A percentile compares a stretch with the other conserved stretches of the same genome.
Conservation (phyloP, 192 early-diverging fungal genomes). For the Helicostylum pulchrum region DNA sequence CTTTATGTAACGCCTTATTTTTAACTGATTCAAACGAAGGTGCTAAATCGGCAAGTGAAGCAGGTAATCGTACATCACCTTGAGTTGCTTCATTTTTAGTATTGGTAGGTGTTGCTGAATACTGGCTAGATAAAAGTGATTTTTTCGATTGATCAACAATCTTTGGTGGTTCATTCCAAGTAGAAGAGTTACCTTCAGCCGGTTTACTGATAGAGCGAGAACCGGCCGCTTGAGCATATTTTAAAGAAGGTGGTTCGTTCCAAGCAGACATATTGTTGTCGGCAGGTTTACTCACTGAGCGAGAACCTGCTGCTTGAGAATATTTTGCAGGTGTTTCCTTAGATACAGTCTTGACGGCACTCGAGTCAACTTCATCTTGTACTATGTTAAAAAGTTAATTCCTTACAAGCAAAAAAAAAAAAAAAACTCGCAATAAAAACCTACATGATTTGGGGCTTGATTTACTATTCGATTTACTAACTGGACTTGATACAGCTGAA, state of each 20-base stretch:
- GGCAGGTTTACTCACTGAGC: background rate
- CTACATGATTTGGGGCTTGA: no score
- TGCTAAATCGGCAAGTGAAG: slow-evolving; percentile 51
- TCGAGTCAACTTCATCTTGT: background rate
- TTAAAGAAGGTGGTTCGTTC: slow-evolving; percentile 2
- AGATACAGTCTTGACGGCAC: background rate
- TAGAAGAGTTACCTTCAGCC: background rate
- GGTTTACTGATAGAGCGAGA: slow-evolving; percentile 5
- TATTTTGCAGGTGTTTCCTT: no score
- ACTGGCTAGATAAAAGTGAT: background rate
- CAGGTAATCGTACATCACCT: slow-evolving; percentile 44
- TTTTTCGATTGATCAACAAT: slow-evolving; percentile 23
- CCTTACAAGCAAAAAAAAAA: no score
- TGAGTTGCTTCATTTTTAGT: background rate
- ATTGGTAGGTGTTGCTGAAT: background rate
- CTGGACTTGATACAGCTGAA: no score
- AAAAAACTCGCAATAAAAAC: no score
- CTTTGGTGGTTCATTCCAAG: slow-evolving; percentile 37
- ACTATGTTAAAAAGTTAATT: no score
- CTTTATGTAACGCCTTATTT: slow-evolving; percentile 38
- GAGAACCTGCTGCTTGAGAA: background rate
- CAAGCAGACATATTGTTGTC: no score
- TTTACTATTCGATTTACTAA: no score
- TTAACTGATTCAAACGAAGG: slow-evolving; percentile 54
- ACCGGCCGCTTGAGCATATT: slow-evolving; percentile 32